Evolutionary conservation across 2,329 filamentous ascomycete genomes (phyloP).

Genomic region (Fusarium musae): DNA sequence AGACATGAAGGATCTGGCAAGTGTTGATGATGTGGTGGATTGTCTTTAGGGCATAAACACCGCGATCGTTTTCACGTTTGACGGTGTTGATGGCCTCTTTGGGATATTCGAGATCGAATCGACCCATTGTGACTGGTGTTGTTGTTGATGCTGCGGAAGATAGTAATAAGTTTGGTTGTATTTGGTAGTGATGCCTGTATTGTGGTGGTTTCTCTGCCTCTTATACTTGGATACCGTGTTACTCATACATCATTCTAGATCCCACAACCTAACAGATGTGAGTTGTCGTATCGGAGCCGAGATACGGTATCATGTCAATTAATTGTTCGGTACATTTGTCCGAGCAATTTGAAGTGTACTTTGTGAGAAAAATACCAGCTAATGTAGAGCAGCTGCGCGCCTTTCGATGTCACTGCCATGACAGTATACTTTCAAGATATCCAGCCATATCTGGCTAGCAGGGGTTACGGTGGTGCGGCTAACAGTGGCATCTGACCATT

Average conservation of each 20-base stretch:
- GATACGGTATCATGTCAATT: not conserved
- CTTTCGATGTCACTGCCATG: not conserved
- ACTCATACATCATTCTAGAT: not conserved
- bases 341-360: slow-evolving; percentile 3
- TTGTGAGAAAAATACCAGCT: not conserved
- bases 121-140: slow-evolving; percentile 46
- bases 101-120: slow-evolving; percentile 66
- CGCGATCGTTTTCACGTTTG: slow-evolving; percentile 73
- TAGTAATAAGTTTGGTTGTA: not conserved
- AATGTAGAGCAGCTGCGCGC: not conserved
- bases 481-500: slow-evolving; percentile 39
- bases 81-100: slow-evolving; percentile 72
- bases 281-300: slow-evolving; percentile 17
- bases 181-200: not conserved
- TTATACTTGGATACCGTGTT: slow-evolving; percentile 5
- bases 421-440: not conserved
- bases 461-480: slow-evolving; percentile 24
- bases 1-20: slow-evolving; percentile 80
- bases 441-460: not conserved
- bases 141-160: not conserved
- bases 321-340: slow-evolving; percentile 4
- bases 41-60: slow-evolving; percentile 75
- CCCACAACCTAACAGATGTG: not conserved
- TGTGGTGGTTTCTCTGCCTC: not conserved
- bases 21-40: slow-evolving; percentile 82